Percentiles rank a stretch among this genome's conserved stretches.
Conservation (phyloP, 75 land plant species). For the Pseudotsuga menziesii region DNA sequence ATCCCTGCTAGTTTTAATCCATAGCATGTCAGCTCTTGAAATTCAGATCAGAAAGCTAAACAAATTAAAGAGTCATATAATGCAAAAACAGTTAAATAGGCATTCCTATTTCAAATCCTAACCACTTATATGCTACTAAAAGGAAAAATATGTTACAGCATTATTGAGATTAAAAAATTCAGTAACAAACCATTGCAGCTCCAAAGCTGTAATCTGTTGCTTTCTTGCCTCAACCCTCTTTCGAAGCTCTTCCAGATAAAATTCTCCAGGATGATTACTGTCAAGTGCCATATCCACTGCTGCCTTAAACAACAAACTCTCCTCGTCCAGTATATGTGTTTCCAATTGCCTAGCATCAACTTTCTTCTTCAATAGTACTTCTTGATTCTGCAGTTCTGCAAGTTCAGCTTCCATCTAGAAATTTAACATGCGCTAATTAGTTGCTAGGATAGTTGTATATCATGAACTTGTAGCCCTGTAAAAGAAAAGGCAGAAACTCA, state of each 20-base stretch:
- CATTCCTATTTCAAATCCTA: constrained; percentile 4
- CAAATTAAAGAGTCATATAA: neutral
- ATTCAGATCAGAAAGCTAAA: constrained; percentile 3
- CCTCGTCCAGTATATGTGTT: constrained; percentile 11
- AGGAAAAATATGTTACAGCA: neutral
- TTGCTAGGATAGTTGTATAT: neutral
- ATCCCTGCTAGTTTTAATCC: constrained; percentile 13
- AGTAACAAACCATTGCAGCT: constrained; percentile 23
- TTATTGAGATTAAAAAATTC: neutral
- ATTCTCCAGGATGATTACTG: constrained; percentile 8
- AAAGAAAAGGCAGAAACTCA: no score
- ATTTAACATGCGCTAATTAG: neutral
- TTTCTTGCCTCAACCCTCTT: constrained; percentile 11
- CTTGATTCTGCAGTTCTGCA: constrained; percentile 5
- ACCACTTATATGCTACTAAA: neutral
- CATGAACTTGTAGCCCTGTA: no score
- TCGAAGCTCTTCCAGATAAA: constrained; percentile 15
- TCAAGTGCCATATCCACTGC: constrained; percentile 23
- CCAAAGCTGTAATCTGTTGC: constrained; percentile 11
- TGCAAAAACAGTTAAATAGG: neutral
- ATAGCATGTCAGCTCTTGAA: neutral
- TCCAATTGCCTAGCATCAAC: constrained; percentile 7
- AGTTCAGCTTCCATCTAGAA: constrained; percentile 26
- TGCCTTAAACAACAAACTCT: constrained; percentile 12
- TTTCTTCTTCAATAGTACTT: constrained; percentile 10